Evolutionary conservation across 306 rosid genomes (phyloP).

Genomic region (Urtica urens): DNA sequence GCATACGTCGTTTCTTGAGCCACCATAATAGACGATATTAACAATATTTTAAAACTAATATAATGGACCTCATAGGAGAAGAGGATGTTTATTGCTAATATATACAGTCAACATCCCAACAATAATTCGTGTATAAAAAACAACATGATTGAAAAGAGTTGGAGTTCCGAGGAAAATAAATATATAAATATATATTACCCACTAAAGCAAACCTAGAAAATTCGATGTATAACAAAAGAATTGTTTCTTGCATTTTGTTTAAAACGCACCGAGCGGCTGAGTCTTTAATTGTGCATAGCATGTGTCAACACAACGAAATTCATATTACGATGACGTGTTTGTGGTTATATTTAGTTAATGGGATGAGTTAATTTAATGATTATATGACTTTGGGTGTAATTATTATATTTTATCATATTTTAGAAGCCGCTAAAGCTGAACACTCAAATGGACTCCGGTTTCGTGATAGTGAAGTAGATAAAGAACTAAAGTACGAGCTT

Average conservation of each 20-base stretch:
- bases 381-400: not conserved
- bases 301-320: conserved; percentile 1
- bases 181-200: conserved; percentile 8
- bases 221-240: conserved; percentile 11
- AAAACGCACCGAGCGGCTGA: conserved; percentile 10
- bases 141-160: not conserved
- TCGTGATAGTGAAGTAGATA: conserved; percentile 23
- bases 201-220: conserved; percentile 11
- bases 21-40: too few relatives aligned
- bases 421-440: conserved; percentile 1
- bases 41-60: too few relatives aligned
- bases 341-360: conserved; percentile 3
- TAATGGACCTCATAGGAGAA: too few relatives aligned
- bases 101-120: conserved; percentile 26
- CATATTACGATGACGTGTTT: conserved; percentile 10
- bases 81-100: too few relatives aligned
- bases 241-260: conserved; percentile 14
- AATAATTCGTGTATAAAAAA: too few relatives aligned
- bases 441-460: conserved; percentile 11
- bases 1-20: too few relatives aligned
- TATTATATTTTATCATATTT: not conserved
- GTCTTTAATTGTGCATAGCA: conserved; percentile 13
- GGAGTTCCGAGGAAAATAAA: conserved; percentile 3
- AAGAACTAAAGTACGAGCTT: conserved; percentile 17
- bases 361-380: conserved; percentile 2